phyloP scores from a whole-genome alignment of 805 yeast genomes.

The Barnettozyma vustinii region DNA sequence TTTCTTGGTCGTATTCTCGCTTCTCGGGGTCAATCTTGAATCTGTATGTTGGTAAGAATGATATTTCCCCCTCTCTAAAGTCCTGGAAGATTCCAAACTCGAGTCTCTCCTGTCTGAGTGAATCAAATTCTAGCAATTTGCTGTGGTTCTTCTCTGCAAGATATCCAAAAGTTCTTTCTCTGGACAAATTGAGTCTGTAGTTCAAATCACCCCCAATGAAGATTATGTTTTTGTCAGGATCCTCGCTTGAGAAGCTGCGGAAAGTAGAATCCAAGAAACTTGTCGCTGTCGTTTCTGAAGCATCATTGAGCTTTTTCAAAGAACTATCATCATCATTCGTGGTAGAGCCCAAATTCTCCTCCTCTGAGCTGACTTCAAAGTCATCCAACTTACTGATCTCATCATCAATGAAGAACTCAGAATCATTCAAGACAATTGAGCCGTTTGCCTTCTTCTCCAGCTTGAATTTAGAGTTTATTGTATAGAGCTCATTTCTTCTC shows the following conservation, averaged over 20 bases:
- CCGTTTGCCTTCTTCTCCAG: conserved; percentile 19
- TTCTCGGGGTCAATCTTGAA: conserved; percentile 19
- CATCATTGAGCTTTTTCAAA: background rate
- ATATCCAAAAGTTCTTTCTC: conserved; percentile 26
- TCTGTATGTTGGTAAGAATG: conserved; percentile 53
- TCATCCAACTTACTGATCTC: conserved; percentile 19
- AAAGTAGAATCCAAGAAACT: background rate
- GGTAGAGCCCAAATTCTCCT: conserved; percentile 3
- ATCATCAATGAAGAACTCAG: conserved; percentile 22
- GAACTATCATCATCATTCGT: background rate
- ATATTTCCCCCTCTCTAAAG: conserved; percentile 42
- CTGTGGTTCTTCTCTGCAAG: conserved; percentile 27
- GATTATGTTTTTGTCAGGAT: conserved; percentile 13
- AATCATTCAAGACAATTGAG: conserved; percentile 16
- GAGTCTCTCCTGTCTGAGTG: conserved; percentile 33
- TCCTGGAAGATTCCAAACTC: conserved; percentile 28
- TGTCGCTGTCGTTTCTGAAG: background rate
- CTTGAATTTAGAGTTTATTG: conserved; percentile 29
- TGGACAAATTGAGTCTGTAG: conserved; percentile 36
- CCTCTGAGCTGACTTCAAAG: conserved; percentile 14
- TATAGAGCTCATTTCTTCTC: conserved; percentile 40
- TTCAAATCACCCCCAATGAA: conserved; percentile 52
- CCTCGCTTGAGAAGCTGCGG: background rate
- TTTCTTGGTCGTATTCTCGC: conserved; percentile 26
- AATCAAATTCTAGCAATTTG: conserved; percentile 38